phyloP scores from a whole-genome alignment of 208 protist genomes.

The Trypanosoma congolense region DNA sequence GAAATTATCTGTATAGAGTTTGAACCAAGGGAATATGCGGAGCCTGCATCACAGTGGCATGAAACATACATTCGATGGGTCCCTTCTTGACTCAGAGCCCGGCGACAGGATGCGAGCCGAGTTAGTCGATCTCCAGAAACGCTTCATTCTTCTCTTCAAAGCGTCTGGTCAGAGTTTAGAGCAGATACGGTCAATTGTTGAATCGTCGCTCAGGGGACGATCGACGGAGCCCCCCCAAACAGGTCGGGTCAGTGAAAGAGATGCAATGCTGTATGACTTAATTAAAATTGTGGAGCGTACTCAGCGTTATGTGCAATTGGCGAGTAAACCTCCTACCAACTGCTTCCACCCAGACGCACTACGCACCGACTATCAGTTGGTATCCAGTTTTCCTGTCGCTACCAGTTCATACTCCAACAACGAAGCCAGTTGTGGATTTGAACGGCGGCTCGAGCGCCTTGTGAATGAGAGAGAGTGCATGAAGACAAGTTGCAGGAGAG shows the following conservation, averaged over 20 bases:
- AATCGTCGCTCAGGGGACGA: conserved; percentile 1
- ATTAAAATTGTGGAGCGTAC: conserved; percentile 1
- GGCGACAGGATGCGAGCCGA: neutral
- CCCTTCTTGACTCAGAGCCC: neutral
- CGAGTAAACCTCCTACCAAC: neutral
- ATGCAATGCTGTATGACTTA: conserved; percentile 2
- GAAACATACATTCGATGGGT: neutral
- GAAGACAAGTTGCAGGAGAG: conserved; percentile 1
- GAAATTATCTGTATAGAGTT: no score
- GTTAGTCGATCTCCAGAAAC: conserved; percentile 6
- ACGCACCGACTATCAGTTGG: neutral
- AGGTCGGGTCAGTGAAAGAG: neutral
- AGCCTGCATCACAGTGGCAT: neutral
- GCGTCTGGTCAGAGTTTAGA: conserved; percentile 6
- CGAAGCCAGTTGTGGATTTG: neutral
- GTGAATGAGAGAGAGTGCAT: conserved; percentile 11
- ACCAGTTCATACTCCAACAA: neutral
- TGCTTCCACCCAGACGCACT: neutral
- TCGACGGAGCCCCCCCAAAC: neutral
- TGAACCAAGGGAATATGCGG: no score
- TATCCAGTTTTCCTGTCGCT: neutral
- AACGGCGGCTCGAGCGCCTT: conserved; percentile 12
- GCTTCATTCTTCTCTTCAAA: conserved; percentile 3
- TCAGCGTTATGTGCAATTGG: conserved; percentile 11
- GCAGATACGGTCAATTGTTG: conserved; percentile 7